Evolutionary conservation across 2,329 filamentous ascomycete genomes (phyloP), one percentile per base, ranked within the genome.

Genomic region (Geoglossum cookeanum): DNA sequence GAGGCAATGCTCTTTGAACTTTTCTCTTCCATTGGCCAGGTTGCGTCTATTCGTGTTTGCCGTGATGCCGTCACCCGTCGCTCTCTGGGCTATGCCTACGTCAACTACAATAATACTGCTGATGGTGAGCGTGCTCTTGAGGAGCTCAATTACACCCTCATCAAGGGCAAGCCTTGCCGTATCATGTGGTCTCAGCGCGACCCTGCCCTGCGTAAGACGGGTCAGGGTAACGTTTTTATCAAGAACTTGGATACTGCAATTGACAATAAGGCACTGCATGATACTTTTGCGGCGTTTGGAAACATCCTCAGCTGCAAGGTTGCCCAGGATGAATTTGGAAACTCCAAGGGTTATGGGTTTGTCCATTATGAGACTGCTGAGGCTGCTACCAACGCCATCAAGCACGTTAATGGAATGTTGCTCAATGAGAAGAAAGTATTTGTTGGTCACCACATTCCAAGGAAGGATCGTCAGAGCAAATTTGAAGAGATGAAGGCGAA

Each of bases 401-500:
- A 97, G 81, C 90, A 94, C 68, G 92, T 98, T 69, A 98, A 98
- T 72, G 92, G 92, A 71, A 98, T 98, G 92, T 78, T 98, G 71
- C 75, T 98, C 70, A 98, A 98, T 76, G 92, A 98, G 81, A 98
- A 98, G 85, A 98, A 98, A 81, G 92, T 98, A 63, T 98, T 94
- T 66, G 92, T 98, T 65, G 92, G 92, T 63, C 91, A 96, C 75
- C 92, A 98, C 76, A 97, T 98, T 68, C 90, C 92, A 71, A 97
- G 97, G 85, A 97, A 97, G 81, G 92, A 98, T 70, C 91, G 92
- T 67, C 92, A 97, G 81, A 95, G 88, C 87, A 98, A 98, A 78
- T 97, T 97, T 66, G 92, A 98, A 78, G 92, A 98, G 80, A 98
- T 98, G 91, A 98, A 98, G 84, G 92, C 92, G 73, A 98, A 98